Evolutionary conservation across 768 basidiomycete species (phyloP), one percentile per base, ranked within the genome.

Genomic region (Boletus tomentosulus): DNA sequence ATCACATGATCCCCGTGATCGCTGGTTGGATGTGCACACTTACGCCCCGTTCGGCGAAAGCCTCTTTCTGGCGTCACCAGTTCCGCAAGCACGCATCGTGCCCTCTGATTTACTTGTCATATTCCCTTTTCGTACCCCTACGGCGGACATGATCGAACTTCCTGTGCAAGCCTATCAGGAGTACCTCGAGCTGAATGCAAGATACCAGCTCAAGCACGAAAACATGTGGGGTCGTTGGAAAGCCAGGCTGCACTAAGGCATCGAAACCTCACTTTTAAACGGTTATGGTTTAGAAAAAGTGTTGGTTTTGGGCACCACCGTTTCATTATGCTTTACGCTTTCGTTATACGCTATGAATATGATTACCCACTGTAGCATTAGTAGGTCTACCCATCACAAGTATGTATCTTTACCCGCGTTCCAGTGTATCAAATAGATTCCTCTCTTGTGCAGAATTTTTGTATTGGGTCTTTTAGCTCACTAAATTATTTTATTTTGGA

Each of bases 21-120:
- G 72, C 49, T 84, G 76, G 69, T 63, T 89, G 46, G 85, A 89
- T 56, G 87, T 89, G 15, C 76, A 79, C 62, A 82, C 82, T 3
- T 89, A 78, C 62, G 66, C 74, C 2, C 84, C 83, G 0, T 85
- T 89, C 55, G 84, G 83, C 41, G 79, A 81, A 50, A 77, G 84
- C 54, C 71, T 84, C 50, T 89, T 89, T 71, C 78, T 89, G 54
- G 79, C 80, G 1, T 78, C 81, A 2, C 67, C 76, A 30, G 76
- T 81, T 19, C 83, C 85, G 8, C 73, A 76, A 54, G 84, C 85
- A 2, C 85, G 87, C 66, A 86, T 88, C 57, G 63, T 77, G 8
- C 66, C 78, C 10, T 72, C 76, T 27, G 83, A 85, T 67, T 70
- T 89, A 58, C 80, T 88, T 51, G 72, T 74, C 57, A 68, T 87